A percentile compares a stretch with the other conserved stretches of the same genome.
These are phyloP conservation scores for Lactifluus subvellereus DNA, from an alignment of 768 basidiomycete genomes.

Conservation along the genomic window DNA sequence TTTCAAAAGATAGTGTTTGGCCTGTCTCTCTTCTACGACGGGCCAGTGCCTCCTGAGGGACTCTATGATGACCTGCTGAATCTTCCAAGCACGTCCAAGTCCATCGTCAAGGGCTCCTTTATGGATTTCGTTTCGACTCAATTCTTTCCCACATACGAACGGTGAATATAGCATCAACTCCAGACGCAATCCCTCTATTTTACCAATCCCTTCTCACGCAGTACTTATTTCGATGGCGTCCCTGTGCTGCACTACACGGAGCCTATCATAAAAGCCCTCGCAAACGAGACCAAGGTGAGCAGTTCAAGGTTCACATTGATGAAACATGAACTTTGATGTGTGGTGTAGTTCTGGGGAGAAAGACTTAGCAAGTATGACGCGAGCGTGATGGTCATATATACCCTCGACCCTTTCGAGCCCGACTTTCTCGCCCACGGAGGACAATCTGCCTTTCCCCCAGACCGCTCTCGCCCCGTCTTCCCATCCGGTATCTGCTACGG, in stretches of 20 bases:
- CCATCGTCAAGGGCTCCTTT: slow-evolving; percentile 35
- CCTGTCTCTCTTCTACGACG: slow-evolving; percentile 47
- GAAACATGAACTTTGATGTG: background rate
- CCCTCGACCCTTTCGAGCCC: slow-evolving; percentile 12
- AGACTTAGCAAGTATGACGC: slow-evolving; percentile 31
- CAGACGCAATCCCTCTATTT: background rate
- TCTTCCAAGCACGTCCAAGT: slow-evolving; percentile 33
- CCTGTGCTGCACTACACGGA: slow-evolving; percentile 2
- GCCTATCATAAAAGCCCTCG: slow-evolving; percentile 1
- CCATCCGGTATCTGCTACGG: slow-evolving; percentile 32
- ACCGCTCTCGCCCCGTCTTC: slow-evolving; percentile 13
- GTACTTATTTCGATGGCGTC: background rate
- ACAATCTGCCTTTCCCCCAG: slow-evolving; percentile 21
- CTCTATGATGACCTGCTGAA: slow-evolving; percentile 44
- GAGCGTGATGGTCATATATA: slow-evolving; percentile 40
- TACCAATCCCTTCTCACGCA: slow-evolving; percentile 16
- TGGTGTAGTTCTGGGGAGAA: slow-evolving; percentile 41
- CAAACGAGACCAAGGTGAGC: slow-evolving; percentile 12
- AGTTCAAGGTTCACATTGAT: too few relatives aligned
- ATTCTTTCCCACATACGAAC: slow-evolving; percentile 27
- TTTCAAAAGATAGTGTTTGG: background rate
- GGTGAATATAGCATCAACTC: background rate
- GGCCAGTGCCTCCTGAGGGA: slow-evolving; percentile 39
- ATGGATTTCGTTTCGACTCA: slow-evolving; percentile 33
- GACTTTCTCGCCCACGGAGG: slow-evolving; percentile 17